phyloP scores from a whole-genome alignment of 2,329 filamentous ascomycete genomes.

The Orbilia oligospora region DNA sequence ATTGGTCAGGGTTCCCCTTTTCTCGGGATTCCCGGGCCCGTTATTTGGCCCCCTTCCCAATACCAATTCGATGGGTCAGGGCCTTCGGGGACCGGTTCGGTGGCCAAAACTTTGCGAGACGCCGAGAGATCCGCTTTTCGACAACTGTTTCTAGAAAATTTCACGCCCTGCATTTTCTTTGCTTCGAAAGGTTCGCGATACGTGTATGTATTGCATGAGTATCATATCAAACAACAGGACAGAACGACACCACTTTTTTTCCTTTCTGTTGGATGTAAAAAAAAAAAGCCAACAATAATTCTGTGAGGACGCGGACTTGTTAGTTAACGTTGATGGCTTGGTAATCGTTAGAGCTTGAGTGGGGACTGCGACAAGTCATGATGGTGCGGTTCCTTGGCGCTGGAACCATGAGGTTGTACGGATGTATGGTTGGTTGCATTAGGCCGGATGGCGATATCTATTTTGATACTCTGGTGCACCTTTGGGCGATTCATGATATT shows the following conservation, averaged over 20 bases:
- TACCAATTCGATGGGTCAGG: slow-evolving; percentile 5
- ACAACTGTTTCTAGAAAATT: slow-evolving; percentile 20
- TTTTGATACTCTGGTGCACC: slow-evolving; percentile 33
- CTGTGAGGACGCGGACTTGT: background rate
- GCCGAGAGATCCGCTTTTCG: slow-evolving; percentile 7
- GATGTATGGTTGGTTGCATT: slow-evolving; percentile 23
- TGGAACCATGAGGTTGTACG: slow-evolving; percentile 17
- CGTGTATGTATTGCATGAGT: slow-evolving; percentile 21
- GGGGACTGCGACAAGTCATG: slow-evolving; percentile 23
- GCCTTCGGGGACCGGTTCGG: slow-evolving; percentile 40
- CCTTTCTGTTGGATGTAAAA: background rate
- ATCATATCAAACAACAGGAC: slow-evolving; percentile 8
- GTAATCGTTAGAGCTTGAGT: slow-evolving; percentile 27
- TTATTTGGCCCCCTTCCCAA: slow-evolving; percentile 14
- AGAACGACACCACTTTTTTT: slow-evolving; percentile 19
- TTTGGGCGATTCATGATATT: slow-evolving; percentile 26
- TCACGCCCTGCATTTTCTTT: slow-evolving; percentile 17
- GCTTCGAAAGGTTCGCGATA: background rate
- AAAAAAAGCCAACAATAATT: background rate
- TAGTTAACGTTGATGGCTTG: background rate
- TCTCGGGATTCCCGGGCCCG: slow-evolving; percentile 45
- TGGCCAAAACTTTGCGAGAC: slow-evolving; percentile 47
- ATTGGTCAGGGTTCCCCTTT: slow-evolving; percentile 28
- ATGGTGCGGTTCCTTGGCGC: slow-evolving; percentile 25
- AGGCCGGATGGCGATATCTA: slow-evolving; percentile 17